Conservation (phyloP, 2,329 filamentous ascomycete species). For the Ramularia collo-cygni region DNA sequence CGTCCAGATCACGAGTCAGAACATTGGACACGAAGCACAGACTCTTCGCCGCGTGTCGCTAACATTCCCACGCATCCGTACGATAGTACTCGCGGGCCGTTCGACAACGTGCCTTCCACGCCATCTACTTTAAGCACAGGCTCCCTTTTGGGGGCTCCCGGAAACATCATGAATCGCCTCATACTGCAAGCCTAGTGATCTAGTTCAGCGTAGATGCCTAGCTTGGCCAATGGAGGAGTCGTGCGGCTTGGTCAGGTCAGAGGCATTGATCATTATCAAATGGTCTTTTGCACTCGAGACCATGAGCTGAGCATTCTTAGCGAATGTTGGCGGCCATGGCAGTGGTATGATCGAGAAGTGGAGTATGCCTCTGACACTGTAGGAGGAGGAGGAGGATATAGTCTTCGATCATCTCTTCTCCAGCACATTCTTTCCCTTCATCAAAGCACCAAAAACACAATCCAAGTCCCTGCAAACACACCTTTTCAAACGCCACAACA, state of each 20-base stretch:
- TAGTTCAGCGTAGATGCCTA: neutral
- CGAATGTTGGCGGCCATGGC: neutral
- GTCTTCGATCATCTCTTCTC: neutral
- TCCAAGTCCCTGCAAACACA: neutral
- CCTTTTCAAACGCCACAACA: neutral
- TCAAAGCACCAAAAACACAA: neutral
- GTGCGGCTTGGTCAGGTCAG: neutral
- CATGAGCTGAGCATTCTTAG: constrained; percentile 1
- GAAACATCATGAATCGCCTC: neutral
- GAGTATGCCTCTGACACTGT: neutral
- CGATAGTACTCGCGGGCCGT: neutral
- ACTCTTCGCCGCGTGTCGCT: constrained; percentile 1
- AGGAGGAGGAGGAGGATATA: neutral
- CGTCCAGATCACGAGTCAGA: neutral
- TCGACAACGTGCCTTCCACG: neutral
- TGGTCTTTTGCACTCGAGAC: neutral
- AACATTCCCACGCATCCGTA: neutral
- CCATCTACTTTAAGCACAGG: neutral
- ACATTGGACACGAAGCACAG: constrained; percentile 1
- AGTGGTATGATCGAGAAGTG: neutral
- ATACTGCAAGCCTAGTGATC: neutral
- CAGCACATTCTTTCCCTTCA: neutral
- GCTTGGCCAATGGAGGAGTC: neutral
- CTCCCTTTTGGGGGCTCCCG: neutral
- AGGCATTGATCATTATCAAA: neutral